Evolutionary conservation across 805 yeast species (phyloP).

Genomic region (Kluyveromyces aestuarii): DNA sequence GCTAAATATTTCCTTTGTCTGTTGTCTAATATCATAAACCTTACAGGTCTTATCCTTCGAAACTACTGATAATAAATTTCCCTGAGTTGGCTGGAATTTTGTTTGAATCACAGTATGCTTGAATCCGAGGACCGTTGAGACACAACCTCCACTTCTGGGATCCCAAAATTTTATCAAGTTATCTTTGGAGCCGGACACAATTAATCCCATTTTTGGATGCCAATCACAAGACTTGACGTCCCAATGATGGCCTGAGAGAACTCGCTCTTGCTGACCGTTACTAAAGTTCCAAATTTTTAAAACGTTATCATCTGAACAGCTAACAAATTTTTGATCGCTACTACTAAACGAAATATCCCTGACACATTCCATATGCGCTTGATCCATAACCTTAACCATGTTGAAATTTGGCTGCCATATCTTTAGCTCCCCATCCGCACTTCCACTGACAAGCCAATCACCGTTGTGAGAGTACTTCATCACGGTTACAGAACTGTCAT

Average conservation of each 20-base stretch:
- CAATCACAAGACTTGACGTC: slow-evolving; percentile 96
- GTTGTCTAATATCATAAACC: slow-evolving; percentile 71
- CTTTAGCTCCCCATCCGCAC: slow-evolving; percentile 83
- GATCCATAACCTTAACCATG: slow-evolving; percentile 71
- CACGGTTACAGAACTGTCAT: slow-evolving; percentile 79
- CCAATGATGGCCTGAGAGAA: slow-evolving; percentile 93
- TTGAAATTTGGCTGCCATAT: slow-evolving; percentile 98
- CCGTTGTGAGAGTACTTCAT: slow-evolving; percentile 79
- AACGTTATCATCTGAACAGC: slow-evolving; percentile 86
- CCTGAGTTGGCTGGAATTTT: slow-evolving; percentile 68
- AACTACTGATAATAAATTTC: slow-evolving; percentile 75
- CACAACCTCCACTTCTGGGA: slow-evolving; percentile 68
- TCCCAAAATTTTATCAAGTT: slow-evolving; percentile 93
- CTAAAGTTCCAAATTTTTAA: slow-evolving; percentile 93
- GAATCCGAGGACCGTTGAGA: slow-evolving; percentile 80
- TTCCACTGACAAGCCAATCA: slow-evolving; percentile 92
- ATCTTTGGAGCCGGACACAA: slow-evolving; percentile 93
- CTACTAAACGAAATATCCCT: slow-evolving; percentile 87
- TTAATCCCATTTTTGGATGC: slow-evolving; percentile 83
- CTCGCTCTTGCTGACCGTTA: slow-evolving; percentile 73
- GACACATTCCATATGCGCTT: slow-evolving; percentile 53
- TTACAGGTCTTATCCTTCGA: slow-evolving; percentile 85
- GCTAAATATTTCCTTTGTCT: slow-evolving; percentile 66
- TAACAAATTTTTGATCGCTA: slow-evolving; percentile 83
- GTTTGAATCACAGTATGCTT: slow-evolving; percentile 90